Evolutionary conservation across 139 green algal species (phyloP), one percentile per base, ranked within the genome.

Genomic region (Chlorella vulgaris): DNA sequence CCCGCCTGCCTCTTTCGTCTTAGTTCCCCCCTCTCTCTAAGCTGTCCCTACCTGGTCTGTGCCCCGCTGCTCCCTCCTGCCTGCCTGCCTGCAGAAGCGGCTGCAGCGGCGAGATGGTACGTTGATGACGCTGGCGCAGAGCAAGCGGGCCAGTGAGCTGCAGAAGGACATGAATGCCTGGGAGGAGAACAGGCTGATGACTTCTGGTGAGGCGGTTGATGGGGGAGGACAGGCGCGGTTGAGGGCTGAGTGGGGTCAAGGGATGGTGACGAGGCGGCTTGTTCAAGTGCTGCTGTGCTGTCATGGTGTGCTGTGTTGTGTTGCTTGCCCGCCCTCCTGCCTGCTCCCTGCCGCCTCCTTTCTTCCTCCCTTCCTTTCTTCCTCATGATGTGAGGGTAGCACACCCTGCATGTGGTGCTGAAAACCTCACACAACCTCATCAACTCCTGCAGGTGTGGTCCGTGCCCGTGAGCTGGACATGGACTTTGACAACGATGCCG

Each of bases 111-210:
- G 91, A 13, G 94, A 99, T 76, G 96, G 96, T 70, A 93, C 63
- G 43, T 80, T 81, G 70, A 98, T 99, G 96, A 92, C 85, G 2
- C 84, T 99, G 62, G 94, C 93, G 18, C 82, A 91, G 76, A 94
- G 82, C 80, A 96, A 97, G 86, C 89, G 94, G 10, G 88, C 94
- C 3, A 95, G 87, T 78, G 92, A 98, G 89, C 86, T 98, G 78
- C 93, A 97, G 69, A 91, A 92, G 74, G 93, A 98, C 83, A 88
- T 95, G 63, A 94, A 95, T 69, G 88, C 92, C 13, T 99, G 96
- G 96, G 95, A 98, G 87, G 96, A 98, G 85, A 98, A 98, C 84
- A 84, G 97, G 21, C 88, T 99, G 76, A 79, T 98, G 40, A 95
- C 89, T 7, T 93, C 86, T 4, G 96, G 75, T 79, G 36, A 33